Evolutionary conservation across 2,329 filamentous ascomycete genomes (phyloP).

Genomic region (Penicillium brevicompactum): DNA sequence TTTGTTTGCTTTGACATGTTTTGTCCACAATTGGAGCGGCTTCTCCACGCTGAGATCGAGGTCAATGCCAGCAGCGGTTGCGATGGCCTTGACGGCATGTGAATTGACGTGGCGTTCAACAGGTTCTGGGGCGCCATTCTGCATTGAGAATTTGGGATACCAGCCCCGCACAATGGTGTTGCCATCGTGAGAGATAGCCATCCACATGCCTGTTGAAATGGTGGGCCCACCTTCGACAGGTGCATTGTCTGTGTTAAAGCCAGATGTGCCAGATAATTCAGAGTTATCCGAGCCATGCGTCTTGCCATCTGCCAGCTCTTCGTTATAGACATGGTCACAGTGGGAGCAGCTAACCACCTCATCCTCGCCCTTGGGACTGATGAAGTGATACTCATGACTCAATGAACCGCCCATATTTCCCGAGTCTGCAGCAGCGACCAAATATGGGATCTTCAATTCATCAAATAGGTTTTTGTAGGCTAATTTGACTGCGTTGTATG

Average conservation of each 20-base stretch:
- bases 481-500: slow-evolving; percentile 72
- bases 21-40: slow-evolving; percentile 56
- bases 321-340: slow-evolving; percentile 80
- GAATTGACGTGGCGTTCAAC: slow-evolving; percentile 53
- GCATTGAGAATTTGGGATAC: slow-evolving; percentile 56
- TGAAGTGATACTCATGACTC: slow-evolving; percentile 93
- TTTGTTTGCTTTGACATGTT: slow-evolving; percentile 34
- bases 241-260: slow-evolving; percentile 27
- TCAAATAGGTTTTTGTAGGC: slow-evolving; percentile 79
- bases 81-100: slow-evolving; percentile 64
- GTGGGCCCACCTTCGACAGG: slow-evolving; percentile 27
- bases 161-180: slow-evolving; percentile 70
- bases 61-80: slow-evolving; percentile 57
- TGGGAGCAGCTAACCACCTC: slow-evolving; percentile 72
- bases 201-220: slow-evolving; percentile 43
- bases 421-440: slow-evolving; percentile 86
- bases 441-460: slow-evolving; percentile 78
- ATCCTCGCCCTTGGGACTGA: slow-evolving; percentile 80
- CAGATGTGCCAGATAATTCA: slow-evolving; percentile 10
- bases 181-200: slow-evolving; percentile 56
- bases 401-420: slow-evolving; percentile 94
- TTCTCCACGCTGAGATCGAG: slow-evolving; percentile 72
- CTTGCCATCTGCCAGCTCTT: slow-evolving; percentile 70
- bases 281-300: slow-evolving; percentile 18
- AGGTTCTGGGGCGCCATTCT: slow-evolving; percentile 32